These are phyloP conservation scores for Vitis rupestris DNA, from an alignment of 164 flowering plant species.

Conservation along the genomic window DNA sequence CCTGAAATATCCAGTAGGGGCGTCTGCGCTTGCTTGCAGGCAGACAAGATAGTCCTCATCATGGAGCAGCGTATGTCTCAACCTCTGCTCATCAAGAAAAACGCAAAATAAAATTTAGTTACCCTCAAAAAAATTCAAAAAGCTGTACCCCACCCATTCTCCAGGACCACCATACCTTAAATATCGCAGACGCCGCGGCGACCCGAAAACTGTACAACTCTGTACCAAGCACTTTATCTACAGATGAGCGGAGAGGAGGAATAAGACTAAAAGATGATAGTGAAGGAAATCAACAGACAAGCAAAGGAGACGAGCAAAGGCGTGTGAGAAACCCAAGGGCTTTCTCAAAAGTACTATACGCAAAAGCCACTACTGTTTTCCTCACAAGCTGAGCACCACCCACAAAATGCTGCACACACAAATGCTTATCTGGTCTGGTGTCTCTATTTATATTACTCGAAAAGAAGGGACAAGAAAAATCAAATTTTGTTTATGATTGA, in stretches of 20 bases:
- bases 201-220: background rate
- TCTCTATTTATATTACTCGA: background rate
- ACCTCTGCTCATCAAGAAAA: background rate
- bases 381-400: background rate
- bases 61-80: background rate
- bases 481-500: slow-evolving; percentile 30
- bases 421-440: too few relatives aligned
- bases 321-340: too few relatives aligned
- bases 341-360: too few relatives aligned
- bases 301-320: too few relatives aligned
- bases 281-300: background rate
- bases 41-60: slow-evolving; percentile 31
- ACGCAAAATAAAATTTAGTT: background rate
- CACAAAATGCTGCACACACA: too few relatives aligned
- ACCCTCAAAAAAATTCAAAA: too few relatives aligned
- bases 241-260: background rate
- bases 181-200: slow-evolving; percentile 21
- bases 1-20: slow-evolving; percentile 33
- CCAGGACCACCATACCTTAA: slow-evolving; percentile 8
- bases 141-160: background rate
- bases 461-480: too few relatives aligned
- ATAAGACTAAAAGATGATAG: background rate
- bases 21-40: slow-evolving; percentile 37
- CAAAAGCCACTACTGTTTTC: too few relatives aligned
- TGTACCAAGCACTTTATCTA: background rate